These are phyloP conservation scores for Thymus mandschuricus DNA, from an alignment of 257 asterid species.

Conservation along the genomic window DNA sequence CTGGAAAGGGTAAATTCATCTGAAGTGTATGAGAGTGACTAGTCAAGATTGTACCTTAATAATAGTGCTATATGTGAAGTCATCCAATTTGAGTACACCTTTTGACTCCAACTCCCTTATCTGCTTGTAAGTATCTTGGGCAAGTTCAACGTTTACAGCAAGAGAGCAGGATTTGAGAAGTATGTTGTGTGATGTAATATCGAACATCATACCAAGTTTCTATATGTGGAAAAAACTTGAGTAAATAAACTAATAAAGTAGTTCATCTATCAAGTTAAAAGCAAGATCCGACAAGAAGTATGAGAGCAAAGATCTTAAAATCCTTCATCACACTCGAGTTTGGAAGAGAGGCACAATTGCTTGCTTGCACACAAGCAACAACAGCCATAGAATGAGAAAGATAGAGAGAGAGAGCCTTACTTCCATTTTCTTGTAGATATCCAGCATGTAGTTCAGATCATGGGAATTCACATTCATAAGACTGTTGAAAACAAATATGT, in stretches of 20 bases:
- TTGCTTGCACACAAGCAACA: not conserved
- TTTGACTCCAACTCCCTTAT: constrained; percentile 58
- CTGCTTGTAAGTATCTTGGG: constrained; percentile 69
- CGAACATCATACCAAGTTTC: constrained; percentile 73
- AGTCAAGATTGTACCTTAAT: constrained; percentile 60
- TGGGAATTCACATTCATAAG: constrained; percentile 92
- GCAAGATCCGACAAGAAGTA: constrained; percentile 15
- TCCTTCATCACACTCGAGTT: constrained; percentile 6
- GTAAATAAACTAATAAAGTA: constrained; percentile 32
- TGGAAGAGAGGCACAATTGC: constrained; percentile 18
- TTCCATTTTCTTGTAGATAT: constrained; percentile 72
- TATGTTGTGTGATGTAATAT: constrained; percentile 79
- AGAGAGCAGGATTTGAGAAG: constrained; percentile 84
- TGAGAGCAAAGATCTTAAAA: constrained; percentile 19
- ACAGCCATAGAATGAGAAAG: constrained; percentile 12
- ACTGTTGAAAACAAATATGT: constrained; percentile 78
- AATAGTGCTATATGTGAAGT: constrained; percentile 93
- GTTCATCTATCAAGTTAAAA: constrained; percentile 26
- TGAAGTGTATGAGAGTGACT: not conserved
- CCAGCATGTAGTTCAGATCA: constrained; percentile 75
- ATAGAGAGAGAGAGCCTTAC: constrained; percentile 50
- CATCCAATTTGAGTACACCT: constrained; percentile 77
- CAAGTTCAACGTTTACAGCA: constrained; percentile 83
- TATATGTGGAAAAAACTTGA: constrained; percentile 39
- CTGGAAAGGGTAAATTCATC: constrained; percentile 20